Conservation (phyloP, 371 early-diverging fungal genomes). For the Mucor mucedo region DNA sequence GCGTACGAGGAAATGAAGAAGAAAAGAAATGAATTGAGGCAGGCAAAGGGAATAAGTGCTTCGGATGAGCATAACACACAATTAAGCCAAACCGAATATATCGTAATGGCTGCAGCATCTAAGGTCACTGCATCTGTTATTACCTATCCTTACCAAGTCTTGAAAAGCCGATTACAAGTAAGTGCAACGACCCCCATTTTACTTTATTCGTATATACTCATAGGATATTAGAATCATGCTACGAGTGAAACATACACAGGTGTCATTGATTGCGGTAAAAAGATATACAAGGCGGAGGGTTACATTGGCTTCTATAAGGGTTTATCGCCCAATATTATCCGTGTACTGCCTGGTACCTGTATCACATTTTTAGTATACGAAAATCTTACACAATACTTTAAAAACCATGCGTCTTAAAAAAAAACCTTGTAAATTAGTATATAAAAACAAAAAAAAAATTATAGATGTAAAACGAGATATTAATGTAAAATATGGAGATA, state of each 20-base stretch:
- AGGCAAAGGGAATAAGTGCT: conserved; percentile 30
- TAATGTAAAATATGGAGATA: background rate
- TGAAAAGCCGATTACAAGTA: conserved; percentile 87
- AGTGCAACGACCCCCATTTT: background rate
- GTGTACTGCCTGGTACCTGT: conserved; percentile 94
- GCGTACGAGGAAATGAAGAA: conserved; percentile 95
- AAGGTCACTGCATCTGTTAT: conserved; percentile 86
- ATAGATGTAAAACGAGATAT: background rate
- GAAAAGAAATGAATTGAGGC: conserved; percentile 56
- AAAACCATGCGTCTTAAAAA: conserved; percentile 50
- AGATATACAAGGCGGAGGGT: conserved; percentile 79
- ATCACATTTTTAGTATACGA: conserved; percentile 97
- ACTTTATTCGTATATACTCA: background rate
- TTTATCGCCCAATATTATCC: conserved; percentile 83
- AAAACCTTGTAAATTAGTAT: conserved; percentile 10
- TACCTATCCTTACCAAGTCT: conserved; percentile 96
- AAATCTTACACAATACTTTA: conserved; percentile 74
- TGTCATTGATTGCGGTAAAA: conserved; percentile 72
- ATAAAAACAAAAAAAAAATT: background rate
- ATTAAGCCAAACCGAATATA: conserved; percentile 73
- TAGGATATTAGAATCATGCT: conserved; percentile 33
- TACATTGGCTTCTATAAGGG: conserved; percentile 94
- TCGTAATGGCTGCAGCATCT: conserved; percentile 85
- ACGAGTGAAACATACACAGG: conserved; percentile 63
- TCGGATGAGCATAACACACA: conserved; percentile 45